Conservation (phyloP, 2,329 filamentous ascomycete genomes). For the Cercospora nicotianae region DNA sequence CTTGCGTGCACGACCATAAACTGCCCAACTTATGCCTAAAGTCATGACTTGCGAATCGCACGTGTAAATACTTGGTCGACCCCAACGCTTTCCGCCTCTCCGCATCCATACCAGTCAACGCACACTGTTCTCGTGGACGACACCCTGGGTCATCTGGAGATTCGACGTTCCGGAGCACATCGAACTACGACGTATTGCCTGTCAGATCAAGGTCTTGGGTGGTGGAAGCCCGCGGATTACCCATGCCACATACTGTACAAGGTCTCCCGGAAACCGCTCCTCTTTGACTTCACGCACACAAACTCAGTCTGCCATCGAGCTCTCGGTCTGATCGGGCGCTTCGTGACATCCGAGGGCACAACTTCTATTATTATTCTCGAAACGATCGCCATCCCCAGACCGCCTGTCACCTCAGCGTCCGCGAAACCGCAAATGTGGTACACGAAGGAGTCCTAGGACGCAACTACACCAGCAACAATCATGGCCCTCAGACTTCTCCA, state of each 20-base stretch:
- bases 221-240: not conserved
- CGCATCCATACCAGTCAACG: not conserved
- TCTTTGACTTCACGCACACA: not conserved
- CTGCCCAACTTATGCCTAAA: not conserved
- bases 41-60: not conserved
- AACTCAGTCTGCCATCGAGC: not conserved
- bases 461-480: not conserved
- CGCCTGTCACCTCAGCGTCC: not conserved
- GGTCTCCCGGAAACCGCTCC: not conserved
- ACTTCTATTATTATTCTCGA: not conserved
- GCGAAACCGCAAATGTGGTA: not conserved
- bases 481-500: conserved; percentile 9
- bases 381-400: not conserved
- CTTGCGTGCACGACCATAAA: not conserved
- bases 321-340: not conserved
- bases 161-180: not conserved
- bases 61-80: not conserved
- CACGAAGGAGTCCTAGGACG: not conserved
- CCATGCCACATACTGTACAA: conserved; percentile 2
- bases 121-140: not conserved
- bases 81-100: not conserved
- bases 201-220: not conserved
- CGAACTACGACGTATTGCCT: not conserved
- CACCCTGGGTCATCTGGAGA: not conserved
- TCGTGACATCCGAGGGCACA: not conserved